A percentile compares a stretch with the other conserved stretches of the same genome.
Evolutionary conservation across 495 filamentous ascomycete species (phyloP).

Genomic region (Aspergillus haitiensis): DNA sequence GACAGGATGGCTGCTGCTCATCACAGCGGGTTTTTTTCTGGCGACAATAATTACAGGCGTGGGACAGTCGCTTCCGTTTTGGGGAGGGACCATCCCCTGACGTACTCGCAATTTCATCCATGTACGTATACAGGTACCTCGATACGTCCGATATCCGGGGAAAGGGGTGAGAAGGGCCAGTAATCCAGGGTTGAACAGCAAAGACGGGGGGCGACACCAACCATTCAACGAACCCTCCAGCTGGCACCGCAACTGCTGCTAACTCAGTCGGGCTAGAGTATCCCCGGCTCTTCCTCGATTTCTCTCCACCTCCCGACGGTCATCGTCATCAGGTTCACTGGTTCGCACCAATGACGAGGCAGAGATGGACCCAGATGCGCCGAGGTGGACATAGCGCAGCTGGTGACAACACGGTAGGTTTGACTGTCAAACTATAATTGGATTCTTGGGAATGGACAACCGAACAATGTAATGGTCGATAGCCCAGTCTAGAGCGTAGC

Average conservation of each 20-base stretch:
- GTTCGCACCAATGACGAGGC: neutral
- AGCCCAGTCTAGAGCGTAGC: too few relatives aligned
- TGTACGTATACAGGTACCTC: neutral
- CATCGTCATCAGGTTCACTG: neutral
- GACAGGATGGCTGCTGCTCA: constrained; percentile 10
- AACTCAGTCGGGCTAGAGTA: too few relatives aligned
- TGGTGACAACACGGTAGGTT: too few relatives aligned
- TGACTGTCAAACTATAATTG: neutral
- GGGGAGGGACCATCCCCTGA: neutral
- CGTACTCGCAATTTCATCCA: neutral
- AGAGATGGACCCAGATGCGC: neutral
- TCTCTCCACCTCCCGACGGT: neutral
- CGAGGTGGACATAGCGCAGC: neutral
- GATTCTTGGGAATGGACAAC: neutral
- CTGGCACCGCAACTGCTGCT: too few relatives aligned
- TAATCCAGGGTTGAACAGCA: too few relatives aligned
- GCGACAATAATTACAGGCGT: constrained; percentile 13
- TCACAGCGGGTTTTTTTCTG: constrained; percentile 12
- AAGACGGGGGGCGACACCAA: too few relatives aligned
- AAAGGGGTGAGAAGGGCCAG: too few relatives aligned
- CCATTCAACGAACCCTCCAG: too few relatives aligned
- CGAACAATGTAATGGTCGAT: too few relatives aligned
- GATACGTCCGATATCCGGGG: too few relatives aligned
- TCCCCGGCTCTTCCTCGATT: neutral
- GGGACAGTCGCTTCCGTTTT: constrained; percentile 2